phyloP scores from a whole-genome alignment of 768 basidiomycete species.

The Coprinopsis cinerea region DNA sequence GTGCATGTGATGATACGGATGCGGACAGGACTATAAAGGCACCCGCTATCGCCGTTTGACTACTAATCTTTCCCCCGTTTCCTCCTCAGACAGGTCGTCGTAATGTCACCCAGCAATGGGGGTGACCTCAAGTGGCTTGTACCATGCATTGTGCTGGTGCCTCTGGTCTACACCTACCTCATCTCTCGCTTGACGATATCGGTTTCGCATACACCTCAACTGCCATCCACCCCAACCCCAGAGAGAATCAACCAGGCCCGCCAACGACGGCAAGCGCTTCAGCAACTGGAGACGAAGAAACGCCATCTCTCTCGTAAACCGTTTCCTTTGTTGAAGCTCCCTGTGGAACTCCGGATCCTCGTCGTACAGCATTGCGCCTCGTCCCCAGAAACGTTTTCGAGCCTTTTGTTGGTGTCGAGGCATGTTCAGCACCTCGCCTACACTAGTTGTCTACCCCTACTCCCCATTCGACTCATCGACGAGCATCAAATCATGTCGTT shows the following conservation, averaged over 20 bases:
- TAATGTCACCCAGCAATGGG: no score
- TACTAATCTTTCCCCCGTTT: no score
- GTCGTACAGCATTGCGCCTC: slow-evolving; percentile 24
- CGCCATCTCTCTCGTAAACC: slow-evolving; percentile 15
- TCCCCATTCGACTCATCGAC: slow-evolving; percentile 27
- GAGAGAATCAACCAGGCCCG: slow-evolving; percentile 12
- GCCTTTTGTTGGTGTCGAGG: slow-evolving; percentile 30
- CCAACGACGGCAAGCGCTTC: slow-evolving; percentile 16
- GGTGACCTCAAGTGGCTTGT: slow-evolving; percentile 19
- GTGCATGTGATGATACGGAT: no score
- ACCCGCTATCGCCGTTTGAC: no score
- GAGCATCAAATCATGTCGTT: slow-evolving; percentile 28
- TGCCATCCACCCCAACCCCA: slow-evolving; percentile 6
- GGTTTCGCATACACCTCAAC: neutral
- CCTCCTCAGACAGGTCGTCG: no score
- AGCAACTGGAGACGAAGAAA: slow-evolving; percentile 19
- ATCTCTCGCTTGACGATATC: slow-evolving; percentile 16
- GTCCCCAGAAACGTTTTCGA: slow-evolving; percentile 23
- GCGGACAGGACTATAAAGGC: no score
- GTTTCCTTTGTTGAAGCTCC: slow-evolving; percentile 26
- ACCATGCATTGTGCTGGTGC: slow-evolving; percentile 19
- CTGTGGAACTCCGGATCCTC: slow-evolving; percentile 25
- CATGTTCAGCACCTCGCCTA: slow-evolving; percentile 24
- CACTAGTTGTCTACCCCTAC: slow-evolving; percentile 27
- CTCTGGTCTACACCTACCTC: slow-evolving; percentile 20